phyloP scores from a whole-genome alignment of 495 filamentous ascomycete species.

The Aspergillus sclerotioniger region DNA sequence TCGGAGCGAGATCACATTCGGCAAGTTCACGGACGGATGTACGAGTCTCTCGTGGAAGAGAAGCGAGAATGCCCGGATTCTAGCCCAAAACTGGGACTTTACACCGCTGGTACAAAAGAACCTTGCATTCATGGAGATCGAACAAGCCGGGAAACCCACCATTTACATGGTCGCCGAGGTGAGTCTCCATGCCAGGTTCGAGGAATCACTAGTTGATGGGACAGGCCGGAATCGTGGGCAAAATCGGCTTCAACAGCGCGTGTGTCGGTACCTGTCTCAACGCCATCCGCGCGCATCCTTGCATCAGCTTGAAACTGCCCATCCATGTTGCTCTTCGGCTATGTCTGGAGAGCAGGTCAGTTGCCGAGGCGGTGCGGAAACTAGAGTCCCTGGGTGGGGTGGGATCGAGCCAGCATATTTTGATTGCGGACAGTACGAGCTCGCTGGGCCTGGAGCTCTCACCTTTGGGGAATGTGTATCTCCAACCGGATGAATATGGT shows the following conservation, averaged over 20 bases:
- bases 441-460: slow-evolving; percentile 61
- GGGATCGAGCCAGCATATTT: slow-evolving; percentile 60
- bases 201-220: not conserved
- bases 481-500: slow-evolving; percentile 45
- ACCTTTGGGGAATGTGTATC: slow-evolving; percentile 48
- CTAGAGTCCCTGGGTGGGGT: slow-evolving; percentile 51
- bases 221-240: slow-evolving; percentile 68
- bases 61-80: slow-evolving; percentile 32
- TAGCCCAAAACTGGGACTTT: slow-evolving; percentile 73
- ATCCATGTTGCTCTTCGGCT: slow-evolving; percentile 62
- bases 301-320: slow-evolving; percentile 54
- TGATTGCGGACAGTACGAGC: slow-evolving; percentile 54
- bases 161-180: slow-evolving; percentile 50
- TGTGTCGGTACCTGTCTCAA: slow-evolving; percentile 68
- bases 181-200: not conserved
- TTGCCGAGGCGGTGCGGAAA: slow-evolving; percentile 46
- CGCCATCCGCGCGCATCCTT: slow-evolving; percentile 59
- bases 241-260: slow-evolving; percentile 63
- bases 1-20: slow-evolving; percentile 66
- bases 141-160: slow-evolving; percentile 42
- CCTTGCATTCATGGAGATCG: slow-evolving; percentile 53
- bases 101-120: slow-evolving; percentile 48
- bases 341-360: slow-evolving; percentile 55
- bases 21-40: slow-evolving; percentile 62
- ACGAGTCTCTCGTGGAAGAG: slow-evolving; percentile 57